Evolutionary conservation across 2,329 filamentous ascomycete genomes (phyloP), one percentile per base, ranked within the genome.

Genomic region (Claviceps arundinis): DNA sequence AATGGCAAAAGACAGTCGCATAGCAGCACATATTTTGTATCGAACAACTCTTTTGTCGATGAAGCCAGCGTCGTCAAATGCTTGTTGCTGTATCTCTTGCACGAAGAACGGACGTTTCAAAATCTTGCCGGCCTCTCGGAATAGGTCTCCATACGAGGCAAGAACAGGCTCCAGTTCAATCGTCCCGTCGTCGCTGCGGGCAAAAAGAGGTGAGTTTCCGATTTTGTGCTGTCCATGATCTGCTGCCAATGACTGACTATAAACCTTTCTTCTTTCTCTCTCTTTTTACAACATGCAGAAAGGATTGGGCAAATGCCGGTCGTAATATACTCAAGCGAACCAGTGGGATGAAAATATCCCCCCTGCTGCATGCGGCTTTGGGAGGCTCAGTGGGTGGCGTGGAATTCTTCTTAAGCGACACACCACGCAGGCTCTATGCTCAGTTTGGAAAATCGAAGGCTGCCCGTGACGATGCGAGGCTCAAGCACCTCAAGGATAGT

Each of bases 331-430:
- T 72, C 4, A 59, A 62, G 13, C 68, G 62, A 42, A 60, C 66
- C 3, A 65, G 63, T 0, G 75, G 72, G 9, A 62, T 68, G 49
- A 68, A 70, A 37, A 71, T 69, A 0, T 77, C 82, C 2, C 85
- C 83, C 3, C 67, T 87, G 8, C 72, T 87, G 1, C 68, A 75
- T 55, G 81, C 82, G 45, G 81, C 78, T 13, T 59, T 68, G 8
- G 58, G 59, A 2, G 80, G 81, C 3, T 84, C 73, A 19, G 63
- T 91, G n/a, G 77, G 84, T 41, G 75, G 76, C 17, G 78, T 88
- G 0, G 82, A 93, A 61, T 94, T 86, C 80, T 87, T 91, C 63
- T 66, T 89, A 52, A 82, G 84, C 53, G 84, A 87, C 55, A 76
- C 79, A 1, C 86, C 88, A 0, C 68, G 79, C 57, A 74, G 81